Base-by-base conservation (phyloP, 192 early-diverging fungal genomes). In the Rhizophagus prolifer region DNA sequence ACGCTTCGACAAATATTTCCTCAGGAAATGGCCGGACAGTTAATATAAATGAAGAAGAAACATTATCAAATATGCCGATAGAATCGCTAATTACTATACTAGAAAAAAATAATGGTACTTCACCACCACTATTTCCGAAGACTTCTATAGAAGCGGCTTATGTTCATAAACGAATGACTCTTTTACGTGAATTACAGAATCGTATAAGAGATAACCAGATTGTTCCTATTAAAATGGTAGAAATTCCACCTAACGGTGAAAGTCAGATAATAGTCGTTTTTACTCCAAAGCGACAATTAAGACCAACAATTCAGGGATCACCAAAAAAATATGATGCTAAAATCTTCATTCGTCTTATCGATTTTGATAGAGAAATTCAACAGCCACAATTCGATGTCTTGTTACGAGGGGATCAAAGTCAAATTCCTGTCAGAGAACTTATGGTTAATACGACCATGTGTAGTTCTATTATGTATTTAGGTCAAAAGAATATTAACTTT, bases 401-500 rank as follows among this genome's bases (percentile, higher is more conserved):
- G 12, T 78, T 94, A 44, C 87, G 86, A 30, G 79, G 88, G 1
- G 85, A 86, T 23, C 79, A 84, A 19, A 76, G 77, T 12, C 80
- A 82, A 58, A 94, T 96, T 64, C 96, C 97, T 13, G 86, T 96
- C 30, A 91, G 97, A 2, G 94, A 98, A 81, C 87, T 99, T 36
- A 87, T 99, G 81, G 85, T 99, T 1, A 91, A 95, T 58, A 91
- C 93, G 10, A 90, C 93, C 5, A 86, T 98, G 26, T 94, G 91
- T 74, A 85, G 92, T 30, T 93, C 95, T 7, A 85, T 93, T 54
- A 94, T 99, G 88, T 95, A 96, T 54, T 82, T 99, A 2, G 95
- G 96, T 25, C 97, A 99, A 79, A 94, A 94, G 79, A 94, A 96
- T 82, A 97, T 97, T 84, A 98, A 98, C 71, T 97, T 99, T 83